Conservation (phyloP, 495 filamentous ascomycete species). For the Penicillium pulvis region DNA sequence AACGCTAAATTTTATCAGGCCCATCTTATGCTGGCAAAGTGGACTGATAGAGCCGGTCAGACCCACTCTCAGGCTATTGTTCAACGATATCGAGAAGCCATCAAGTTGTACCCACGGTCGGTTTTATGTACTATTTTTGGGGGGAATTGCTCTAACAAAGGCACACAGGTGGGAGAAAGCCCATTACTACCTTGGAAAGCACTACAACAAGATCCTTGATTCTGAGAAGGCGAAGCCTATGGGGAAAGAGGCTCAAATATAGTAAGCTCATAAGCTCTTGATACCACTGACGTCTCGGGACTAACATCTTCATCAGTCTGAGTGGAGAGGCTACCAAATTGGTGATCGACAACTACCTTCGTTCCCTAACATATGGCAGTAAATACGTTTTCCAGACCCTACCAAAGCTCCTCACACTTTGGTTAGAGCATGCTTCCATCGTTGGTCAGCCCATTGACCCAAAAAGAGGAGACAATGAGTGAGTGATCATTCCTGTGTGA, state of each 20-base stretch:
- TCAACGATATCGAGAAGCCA: conserved; percentile 62
- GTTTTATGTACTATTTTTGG: not conserved
- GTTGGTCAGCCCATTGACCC: conserved; percentile 67
- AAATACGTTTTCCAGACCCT: conserved; percentile 96
- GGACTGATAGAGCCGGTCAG: conserved; percentile 90
- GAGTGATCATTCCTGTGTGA: conserved; percentile 14
- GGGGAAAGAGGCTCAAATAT: conserved; percentile 60
- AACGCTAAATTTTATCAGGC: conserved; percentile 46
- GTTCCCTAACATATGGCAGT: conserved; percentile 81
- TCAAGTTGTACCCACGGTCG: conserved; percentile 47
- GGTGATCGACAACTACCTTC: conserved; percentile 89
- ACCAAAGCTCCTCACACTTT: conserved; percentile 86
- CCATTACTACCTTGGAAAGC: conserved; percentile 93
- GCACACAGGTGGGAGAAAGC: conserved; percentile 83
- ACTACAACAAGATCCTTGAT: conserved; percentile 96
- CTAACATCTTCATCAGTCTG: conserved; percentile 32
- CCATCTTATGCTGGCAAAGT: conserved; percentile 88
- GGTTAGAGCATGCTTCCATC: conserved; percentile 85
- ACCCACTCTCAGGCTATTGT: conserved; percentile 78
- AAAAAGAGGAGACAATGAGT: conserved; percentile 63
- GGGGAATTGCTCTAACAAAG: conserved; percentile 13
- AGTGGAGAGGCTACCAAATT: conserved; percentile 84
- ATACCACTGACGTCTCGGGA: not conserved
- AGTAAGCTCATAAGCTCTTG: conserved; percentile 30
- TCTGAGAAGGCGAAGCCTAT: conserved; percentile 77